Evolutionary conservation across 2,329 filamentous ascomycete species (phyloP), one percentile per base, ranked within the genome.

Genomic region (Calonectria fujianensis): DNA sequence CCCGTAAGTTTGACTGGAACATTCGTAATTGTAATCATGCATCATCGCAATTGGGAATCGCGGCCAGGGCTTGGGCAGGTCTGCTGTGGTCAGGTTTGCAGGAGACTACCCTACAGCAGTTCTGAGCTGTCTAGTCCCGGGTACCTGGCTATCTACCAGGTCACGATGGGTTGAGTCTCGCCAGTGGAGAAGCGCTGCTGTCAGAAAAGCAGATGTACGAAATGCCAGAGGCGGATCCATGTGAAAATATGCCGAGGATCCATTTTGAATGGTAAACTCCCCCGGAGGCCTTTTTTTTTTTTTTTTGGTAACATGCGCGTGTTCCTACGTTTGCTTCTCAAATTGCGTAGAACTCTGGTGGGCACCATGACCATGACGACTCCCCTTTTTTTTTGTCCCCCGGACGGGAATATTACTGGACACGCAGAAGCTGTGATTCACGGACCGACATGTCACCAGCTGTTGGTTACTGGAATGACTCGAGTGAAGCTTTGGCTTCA

Each of bases 381-480:
- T 50, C 11, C 37, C 37, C 37, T 32, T 31, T 31, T 35, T 32
- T 48, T 50, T 48, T 4, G 1, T 24, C 9, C 32, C 32, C 32
- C 10, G 32, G 31, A 10, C 32, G 24, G 50, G 6, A 45, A 32
- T 32, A n/a, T 50, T 51, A 50, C 61, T 59, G 68, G 68, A 59
- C n/a, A 24, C 35, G 41, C 39, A 54, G 16, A 54, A 64, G 24
- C 11, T 32, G 32, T 24, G 39, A 64, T 52, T 65, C 48, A 45
- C 45, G 57, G 32, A 29, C 69, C 31, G 32, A 35, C 51, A 52
- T 59, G 51, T 67, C 59, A 65, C 51, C 31, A 50, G 39, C 4
- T 20, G 31, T 29, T 51, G 32, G 39, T 18, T 20, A 63, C 52
- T 67, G 67, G 67, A 52, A 74, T 67, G 61, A 41, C 41, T 48